These are phyloP conservation scores for Phytophthora hibernalis DNA, from an alignment of 352 stramenopile species.

Conservation along the genomic window DNA sequence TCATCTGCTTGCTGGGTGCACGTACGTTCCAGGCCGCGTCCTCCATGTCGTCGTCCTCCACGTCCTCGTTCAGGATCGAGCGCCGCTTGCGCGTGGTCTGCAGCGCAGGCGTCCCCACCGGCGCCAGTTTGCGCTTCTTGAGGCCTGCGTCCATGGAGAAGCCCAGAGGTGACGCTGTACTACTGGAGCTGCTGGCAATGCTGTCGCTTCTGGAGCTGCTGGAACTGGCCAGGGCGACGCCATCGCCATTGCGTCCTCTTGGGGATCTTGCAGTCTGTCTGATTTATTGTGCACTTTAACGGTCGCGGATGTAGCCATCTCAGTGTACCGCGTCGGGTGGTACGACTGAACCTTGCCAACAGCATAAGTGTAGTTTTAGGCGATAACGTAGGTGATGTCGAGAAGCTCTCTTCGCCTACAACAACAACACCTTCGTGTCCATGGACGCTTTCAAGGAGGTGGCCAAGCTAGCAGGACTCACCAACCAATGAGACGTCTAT, in stretches of 20 bases:
- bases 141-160: slow-evolving; percentile 16
- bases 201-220: slow-evolving; percentile 30
- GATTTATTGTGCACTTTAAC: slow-evolving; percentile 24
- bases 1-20: slow-evolving; percentile 40
- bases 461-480: too few species aligned
- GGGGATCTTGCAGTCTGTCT: slow-evolving; percentile 40
- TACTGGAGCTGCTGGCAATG: slow-evolving; percentile 10
- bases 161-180: slow-evolving; percentile 12
- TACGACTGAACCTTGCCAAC: slow-evolving; percentile 14
- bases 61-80: slow-evolving; percentile 33
- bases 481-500: too few species aligned
- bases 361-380: slow-evolving; percentile 5
- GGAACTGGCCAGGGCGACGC: slow-evolving; percentile 31
- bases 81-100: slow-evolving; percentile 29
- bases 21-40: slow-evolving; percentile 11
- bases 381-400: not conserved
- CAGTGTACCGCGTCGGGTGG: slow-evolving; percentile 18
- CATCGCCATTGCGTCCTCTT: slow-evolving; percentile 36
- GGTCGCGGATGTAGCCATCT: slow-evolving; percentile 31
- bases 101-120: slow-evolving; percentile 9
- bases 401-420: too few species aligned
- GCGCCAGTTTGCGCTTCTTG: slow-evolving; percentile 41
- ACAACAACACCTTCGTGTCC: too few species aligned
- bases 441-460: too few species aligned
- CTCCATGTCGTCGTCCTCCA: slow-evolving; percentile 27